Percentiles rank a stretch among this genome's conserved stretches.
Evolutionary conservation across 345 rosid species (phyloP).

Genomic region (Microthlaspi erraticum): DNA sequence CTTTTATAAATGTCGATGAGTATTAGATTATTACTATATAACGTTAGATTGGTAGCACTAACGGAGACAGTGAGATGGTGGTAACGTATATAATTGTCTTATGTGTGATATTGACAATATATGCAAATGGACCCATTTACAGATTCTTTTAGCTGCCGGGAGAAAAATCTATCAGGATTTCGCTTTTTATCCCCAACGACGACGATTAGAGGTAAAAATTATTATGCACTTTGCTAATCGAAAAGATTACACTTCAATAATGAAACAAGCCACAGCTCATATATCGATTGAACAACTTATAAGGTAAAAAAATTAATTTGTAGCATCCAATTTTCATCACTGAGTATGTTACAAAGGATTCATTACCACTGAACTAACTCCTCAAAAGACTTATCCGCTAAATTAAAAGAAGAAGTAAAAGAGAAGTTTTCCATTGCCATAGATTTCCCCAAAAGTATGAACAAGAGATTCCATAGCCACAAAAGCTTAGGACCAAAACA

Average conservation of each 20-base stretch:
- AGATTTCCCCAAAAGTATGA: constrained; percentile 41
- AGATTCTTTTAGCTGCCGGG: constrained; percentile 12
- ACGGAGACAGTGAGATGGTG: constrained; percentile 43
- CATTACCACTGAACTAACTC: no score
- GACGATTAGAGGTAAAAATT: not conserved
- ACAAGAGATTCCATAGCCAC: constrained; percentile 43
- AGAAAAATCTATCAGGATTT: not conserved
- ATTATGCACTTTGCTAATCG: not conserved
- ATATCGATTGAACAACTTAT: no score
- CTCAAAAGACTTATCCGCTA: not conserved
- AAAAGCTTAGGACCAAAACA: constrained; percentile 25
- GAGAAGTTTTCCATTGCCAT: constrained; percentile 11
- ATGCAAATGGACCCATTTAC: constrained; percentile 33
- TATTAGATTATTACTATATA: not conserved
- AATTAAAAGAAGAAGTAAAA: not conserved
- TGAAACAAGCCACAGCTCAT: no score
- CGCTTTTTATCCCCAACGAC: not conserved
- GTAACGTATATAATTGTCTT: constrained; percentile 41
- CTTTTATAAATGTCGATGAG: not conserved
- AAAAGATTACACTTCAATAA: no score
- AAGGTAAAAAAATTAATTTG: not conserved
- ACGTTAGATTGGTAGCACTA: constrained; percentile 15
- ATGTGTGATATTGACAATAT: constrained; percentile 35
- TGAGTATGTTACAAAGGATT: not conserved
- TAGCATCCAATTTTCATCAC: not conserved